Evolutionary conservation across 768 basidiomycete species (phyloP), one percentile per base, ranked within the genome.

Genomic region (Leccinum obscurum): DNA sequence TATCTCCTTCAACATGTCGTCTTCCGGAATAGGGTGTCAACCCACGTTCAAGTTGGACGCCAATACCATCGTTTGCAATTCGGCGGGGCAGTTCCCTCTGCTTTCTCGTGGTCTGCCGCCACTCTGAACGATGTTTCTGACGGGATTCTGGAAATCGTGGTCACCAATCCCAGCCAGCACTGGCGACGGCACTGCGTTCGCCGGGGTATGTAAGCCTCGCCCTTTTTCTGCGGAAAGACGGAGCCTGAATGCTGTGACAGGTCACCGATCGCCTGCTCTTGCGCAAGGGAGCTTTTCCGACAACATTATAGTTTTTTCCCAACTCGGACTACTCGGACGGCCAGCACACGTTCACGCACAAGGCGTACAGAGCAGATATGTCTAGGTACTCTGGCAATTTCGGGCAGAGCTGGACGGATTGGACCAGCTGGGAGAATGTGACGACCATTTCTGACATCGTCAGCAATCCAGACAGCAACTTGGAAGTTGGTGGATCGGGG

Each of bases 381-480:
- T 88, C 93, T 78, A 83, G 95, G 50, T 95, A 93, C 73, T 88
- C 92, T 13, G 85, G 86, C 77, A 88, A 95, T 77, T 96, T 89
- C 67, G 93, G 92, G 10, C 81, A 83, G 70, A 90, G 83, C 64
- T 96, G 94, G 93, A 82, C 90, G 7, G 72, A 80, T 20, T 96
- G 95, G 95, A 76, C 76, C 24, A 77, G 78, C 55, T 96, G 90
- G 87, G 90, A 95, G 75, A 83, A 86, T 56, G 82, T 78, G 20
- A 88, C 90, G 2, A 80, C 77, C 1, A 83, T 88, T 57, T 70
- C 83, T 9, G 75, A 73, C 20, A 62, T 83, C 13, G 90, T 95
- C 73, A 67, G 74, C 28, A 69, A 70, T 57, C 22, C 63, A 2
- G 74, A 74, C 14, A 76, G 76, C 28, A 28, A 28, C 28, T 49